A percentile compares a stretch with the other conserved stretches of the same genome.
These are phyloP conservation scores for Botryotinia globosa DNA, from an alignment of 2,329 filamentous ascomycete species.

Conservation along the genomic window DNA sequence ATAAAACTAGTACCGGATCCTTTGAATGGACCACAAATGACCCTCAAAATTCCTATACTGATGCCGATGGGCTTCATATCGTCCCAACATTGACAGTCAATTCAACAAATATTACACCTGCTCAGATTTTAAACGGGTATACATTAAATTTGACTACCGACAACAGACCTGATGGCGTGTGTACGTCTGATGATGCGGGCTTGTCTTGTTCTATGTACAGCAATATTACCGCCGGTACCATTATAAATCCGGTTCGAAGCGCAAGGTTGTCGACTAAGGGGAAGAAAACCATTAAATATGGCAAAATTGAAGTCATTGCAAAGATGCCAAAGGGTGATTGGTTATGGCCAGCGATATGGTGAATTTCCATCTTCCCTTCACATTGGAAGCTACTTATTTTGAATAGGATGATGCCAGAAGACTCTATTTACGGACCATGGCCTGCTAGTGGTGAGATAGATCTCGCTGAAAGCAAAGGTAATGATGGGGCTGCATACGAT, in stretches of 20 bases:
- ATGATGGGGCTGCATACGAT: conserved; percentile 41
- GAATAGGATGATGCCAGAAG: conserved; percentile 50
- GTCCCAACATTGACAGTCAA: conserved; percentile 51
- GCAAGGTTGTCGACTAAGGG: conserved; percentile 49
- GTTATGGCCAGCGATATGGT: conserved; percentile 50
- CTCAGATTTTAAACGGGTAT: conserved; percentile 43
- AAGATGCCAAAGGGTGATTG: conserved; percentile 53
- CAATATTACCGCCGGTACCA: conserved; percentile 45
- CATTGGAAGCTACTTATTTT: neutral
- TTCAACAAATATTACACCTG: conserved; percentile 41
- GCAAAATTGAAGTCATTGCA: conserved; percentile 52
- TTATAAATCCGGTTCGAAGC: conserved; percentile 50
- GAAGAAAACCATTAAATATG: conserved; percentile 48
- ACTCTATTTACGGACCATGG: conserved; percentile 49
- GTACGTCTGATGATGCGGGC: conserved; percentile 41
- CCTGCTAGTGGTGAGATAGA: conserved; percentile 54
- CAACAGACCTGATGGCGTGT: conserved; percentile 38
- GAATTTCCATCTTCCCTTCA: neutral
- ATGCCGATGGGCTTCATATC: conserved; percentile 51
- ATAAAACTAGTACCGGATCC: conserved; percentile 42
- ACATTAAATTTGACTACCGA: conserved; percentile 46
- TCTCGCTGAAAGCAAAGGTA: conserved; percentile 50
- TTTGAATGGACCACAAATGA: conserved; percentile 56
- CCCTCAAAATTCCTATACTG: conserved; percentile 47
- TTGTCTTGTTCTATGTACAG: conserved; percentile 42